Evolutionary conservation across 2,329 filamentous ascomycete species (phyloP), one percentile per base, ranked within the genome.

Genomic region (Scedosporium dehoogii): DNA sequence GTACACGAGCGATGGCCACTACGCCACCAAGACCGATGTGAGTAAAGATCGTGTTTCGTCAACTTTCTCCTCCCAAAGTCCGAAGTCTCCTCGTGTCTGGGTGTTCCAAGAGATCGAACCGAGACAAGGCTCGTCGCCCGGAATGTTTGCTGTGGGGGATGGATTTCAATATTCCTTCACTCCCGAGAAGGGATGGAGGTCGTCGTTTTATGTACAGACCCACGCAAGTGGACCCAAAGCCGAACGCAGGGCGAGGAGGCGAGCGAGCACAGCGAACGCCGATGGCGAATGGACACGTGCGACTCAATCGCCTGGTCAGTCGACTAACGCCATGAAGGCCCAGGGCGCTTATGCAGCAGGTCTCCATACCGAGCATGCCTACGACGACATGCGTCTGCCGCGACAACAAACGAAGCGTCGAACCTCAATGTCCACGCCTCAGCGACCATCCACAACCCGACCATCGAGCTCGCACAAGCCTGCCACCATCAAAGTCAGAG

Each of bases 1-100:
- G 69, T 85, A 83, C 77, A 84, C 81, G 72, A 85, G 82, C 78
- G 79, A 78, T 71, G 83, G 83, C 73, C 77, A 83, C 71, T 85
- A 85, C 78, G 82, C 81, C 76, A 60, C 59, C 59, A 53, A 53
- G 42, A 85, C 83, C 75, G 82, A 85, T 85, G 83, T 85, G 83
- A 85, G 83, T 85, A 74, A 46, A 60, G 42, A 48, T 51, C 59
- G 44, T 60, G 25, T 48, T 60, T 60, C 59, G 48, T 33, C 44
- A 51, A 6, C 46, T 14, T 53, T 51, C 46, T 60, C 58, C 59
- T 48, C 59, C 44, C 51, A 55, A 55, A 55, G 51, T 23, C 51
- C 51, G 21, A 18, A 55, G 23, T 55, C 51, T 55, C 23, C 51
- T 55, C 51, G 51, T 23, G 51, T 55, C 6, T 55, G 51, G 51